Evolutionary conservation across 495 filamentous ascomycete genomes (phyloP).

Genomic region (Podospora pseudoanserina): DNA sequence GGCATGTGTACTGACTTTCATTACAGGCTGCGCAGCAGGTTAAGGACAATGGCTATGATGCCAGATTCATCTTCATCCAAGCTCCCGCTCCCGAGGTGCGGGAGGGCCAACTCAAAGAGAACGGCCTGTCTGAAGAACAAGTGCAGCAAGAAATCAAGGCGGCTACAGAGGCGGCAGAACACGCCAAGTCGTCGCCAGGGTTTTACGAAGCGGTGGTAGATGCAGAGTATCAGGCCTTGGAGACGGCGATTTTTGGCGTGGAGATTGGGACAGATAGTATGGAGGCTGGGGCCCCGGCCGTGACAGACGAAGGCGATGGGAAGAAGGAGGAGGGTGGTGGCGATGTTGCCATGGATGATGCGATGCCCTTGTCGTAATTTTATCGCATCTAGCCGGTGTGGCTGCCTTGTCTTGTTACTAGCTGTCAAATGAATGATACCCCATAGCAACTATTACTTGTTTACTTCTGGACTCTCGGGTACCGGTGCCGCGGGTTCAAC

Average conservation of each 20-base stretch:
- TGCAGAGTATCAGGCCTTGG: slow-evolving; percentile 46
- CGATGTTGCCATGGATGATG: slow-evolving; percentile 26
- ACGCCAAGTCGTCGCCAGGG: slow-evolving; percentile 51
- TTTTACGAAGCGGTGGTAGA: slow-evolving; percentile 66
- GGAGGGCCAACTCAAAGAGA: slow-evolving; percentile 55
- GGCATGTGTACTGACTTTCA: slow-evolving; percentile 15
- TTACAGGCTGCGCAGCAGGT: slow-evolving; percentile 66
- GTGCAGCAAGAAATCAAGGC: slow-evolving; percentile 57
- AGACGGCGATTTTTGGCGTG: slow-evolving; percentile 25
- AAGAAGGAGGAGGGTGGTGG: slow-evolving; percentile 8
- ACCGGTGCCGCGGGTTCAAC: background rate
- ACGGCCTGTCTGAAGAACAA: slow-evolving; percentile 61
- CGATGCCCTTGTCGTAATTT: background rate
- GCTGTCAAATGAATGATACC: background rate
- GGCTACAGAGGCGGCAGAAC: slow-evolving; percentile 63
- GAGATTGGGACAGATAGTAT: slow-evolving; percentile 1
- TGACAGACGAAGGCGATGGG: slow-evolving; percentile 7
- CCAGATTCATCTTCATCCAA: slow-evolving; percentile 68
- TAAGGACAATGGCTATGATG: slow-evolving; percentile 63
- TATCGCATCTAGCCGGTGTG: background rate
- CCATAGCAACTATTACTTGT: slow-evolving; percentile 36
- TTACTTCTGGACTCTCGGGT: background rate
- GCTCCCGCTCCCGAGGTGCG: slow-evolving; percentile 63
- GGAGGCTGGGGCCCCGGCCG: background rate
- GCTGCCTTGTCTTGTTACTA: background rate